Percentiles rank a stretch among this genome's conserved stretches.
Evolutionary conservation across 768 basidiomycete genomes (phyloP).

Genomic region (Pleurotus giganteus): DNA sequence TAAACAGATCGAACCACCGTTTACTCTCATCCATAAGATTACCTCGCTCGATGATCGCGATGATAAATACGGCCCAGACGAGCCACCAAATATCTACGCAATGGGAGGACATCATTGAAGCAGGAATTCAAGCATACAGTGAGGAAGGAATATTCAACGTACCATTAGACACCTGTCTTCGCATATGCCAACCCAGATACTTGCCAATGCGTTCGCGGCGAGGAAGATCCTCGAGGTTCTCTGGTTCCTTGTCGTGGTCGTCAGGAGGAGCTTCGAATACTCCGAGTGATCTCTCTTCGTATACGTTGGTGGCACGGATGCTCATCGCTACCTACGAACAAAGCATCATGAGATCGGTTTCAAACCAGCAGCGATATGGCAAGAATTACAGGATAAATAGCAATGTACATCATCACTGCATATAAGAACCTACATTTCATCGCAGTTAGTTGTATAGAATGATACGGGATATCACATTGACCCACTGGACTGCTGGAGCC

Average conservation of each 20-base stretch:
- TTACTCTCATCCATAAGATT: slow-evolving; percentile 52
- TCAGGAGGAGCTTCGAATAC: slow-evolving; percentile 54
- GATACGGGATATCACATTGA: slow-evolving; percentile 2
- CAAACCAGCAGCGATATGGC: neutral
- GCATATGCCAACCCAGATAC: slow-evolving; percentile 55
- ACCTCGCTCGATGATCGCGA: slow-evolving; percentile 69
- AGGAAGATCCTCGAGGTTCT: slow-evolving; percentile 32
- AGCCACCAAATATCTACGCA: slow-evolving; percentile 76
- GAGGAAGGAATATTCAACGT: slow-evolving; percentile 21
- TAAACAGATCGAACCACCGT: slow-evolving; percentile 63
- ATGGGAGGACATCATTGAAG: neutral
- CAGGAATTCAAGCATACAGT: neutral
- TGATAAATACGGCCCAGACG: slow-evolving; percentile 65
- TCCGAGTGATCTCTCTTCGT: slow-evolving; percentile 74
- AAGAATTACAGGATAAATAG: slow-evolving; percentile 41
- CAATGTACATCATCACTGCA: slow-evolving; percentile 78
- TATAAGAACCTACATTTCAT: slow-evolving; percentile 52
- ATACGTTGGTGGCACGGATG: slow-evolving; percentile 67
- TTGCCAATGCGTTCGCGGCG: slow-evolving; percentile 43
- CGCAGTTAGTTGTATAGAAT: neutral
- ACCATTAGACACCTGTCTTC: slow-evolving; percentile 59
- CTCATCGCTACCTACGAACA: slow-evolving; percentile 48
- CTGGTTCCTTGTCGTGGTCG: slow-evolving; percentile 48
- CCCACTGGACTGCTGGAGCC: slow-evolving; percentile 71
- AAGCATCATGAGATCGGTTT: neutral